phyloP scores from a whole-genome alignment of 768 basidiomycete genomes.

The Amanita inopinata region DNA sequence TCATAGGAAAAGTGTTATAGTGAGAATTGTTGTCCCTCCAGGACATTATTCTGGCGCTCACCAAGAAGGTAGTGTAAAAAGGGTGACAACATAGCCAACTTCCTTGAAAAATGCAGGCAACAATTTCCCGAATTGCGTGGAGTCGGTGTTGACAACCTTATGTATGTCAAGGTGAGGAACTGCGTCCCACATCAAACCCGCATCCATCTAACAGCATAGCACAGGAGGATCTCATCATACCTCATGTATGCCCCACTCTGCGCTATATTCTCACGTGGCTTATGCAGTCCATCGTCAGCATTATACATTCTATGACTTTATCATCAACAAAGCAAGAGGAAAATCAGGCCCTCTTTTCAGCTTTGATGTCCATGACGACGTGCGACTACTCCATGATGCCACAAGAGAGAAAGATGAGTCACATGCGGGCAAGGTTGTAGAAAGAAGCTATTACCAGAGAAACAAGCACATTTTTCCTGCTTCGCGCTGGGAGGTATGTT shows the following conservation, averaged over 20 bases:
- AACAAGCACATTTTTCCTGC: conserved; percentile 99
- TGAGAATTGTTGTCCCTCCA: conserved; percentile 33
- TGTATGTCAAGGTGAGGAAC: conserved; percentile 85
- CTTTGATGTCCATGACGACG: conserved; percentile 98
- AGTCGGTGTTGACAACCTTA: conserved; percentile 89
- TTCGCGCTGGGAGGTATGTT: conserved; percentile 88
- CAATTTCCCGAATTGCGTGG: conserved; percentile 91
- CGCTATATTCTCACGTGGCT: conserved; percentile 5
- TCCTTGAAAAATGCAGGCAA: conserved; percentile 87
- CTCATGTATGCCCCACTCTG: conserved; percentile 53
- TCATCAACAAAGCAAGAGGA: conserved; percentile 95
- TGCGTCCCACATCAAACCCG: conserved; percentile 6
- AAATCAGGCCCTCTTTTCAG: conserved; percentile 98
- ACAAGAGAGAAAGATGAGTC: conserved; percentile 97
- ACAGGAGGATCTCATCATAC: conserved; percentile 97
- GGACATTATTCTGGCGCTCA: background rate
- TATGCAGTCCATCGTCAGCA: conserved; percentile 43
- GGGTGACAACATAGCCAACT: conserved; percentile 78
- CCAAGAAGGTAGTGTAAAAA: conserved; percentile 75
- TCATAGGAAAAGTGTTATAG: conserved; percentile 84
- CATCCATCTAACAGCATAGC: conserved; percentile 1
- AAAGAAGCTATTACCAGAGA: conserved; percentile 89
- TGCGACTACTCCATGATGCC: conserved; percentile 88
- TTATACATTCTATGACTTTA: conserved; percentile 97
- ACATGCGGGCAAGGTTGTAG: conserved; percentile 97